phyloP scores from a whole-genome alignment of 2,329 filamentous ascomycete genomes.

The Aspergillus japonicus region DNA sequence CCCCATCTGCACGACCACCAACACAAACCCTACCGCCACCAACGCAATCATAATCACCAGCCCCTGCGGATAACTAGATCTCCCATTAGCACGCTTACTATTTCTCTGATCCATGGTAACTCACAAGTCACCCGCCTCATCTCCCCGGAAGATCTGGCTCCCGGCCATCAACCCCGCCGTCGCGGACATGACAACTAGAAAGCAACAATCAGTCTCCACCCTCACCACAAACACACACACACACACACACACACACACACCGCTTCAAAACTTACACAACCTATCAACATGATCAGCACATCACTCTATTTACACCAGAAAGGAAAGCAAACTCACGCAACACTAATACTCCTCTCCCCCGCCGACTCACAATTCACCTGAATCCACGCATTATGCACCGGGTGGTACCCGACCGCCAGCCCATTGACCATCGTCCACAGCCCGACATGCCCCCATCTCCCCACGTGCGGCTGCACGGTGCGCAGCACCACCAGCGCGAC shows the following conservation, averaged over 20 bases:
- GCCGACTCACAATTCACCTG: conserved; percentile 52
- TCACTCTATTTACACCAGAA: neutral
- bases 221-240: neutral
- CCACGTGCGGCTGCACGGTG: conserved; percentile 44
- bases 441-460: conserved; percentile 51
- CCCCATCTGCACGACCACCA: conserved; percentile 38
- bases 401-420: conserved; percentile 55
- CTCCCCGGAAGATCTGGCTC: conserved; percentile 50
- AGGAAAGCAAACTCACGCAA: conserved; percentile 41
- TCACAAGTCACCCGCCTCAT: conserved; percentile 42
- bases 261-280: conserved; percentile 23
- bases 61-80: conserved; percentile 44
- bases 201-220: neutral
- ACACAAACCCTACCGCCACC: conserved; percentile 43
- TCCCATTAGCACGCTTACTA: neutral
- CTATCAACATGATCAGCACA: conserved; percentile 29
- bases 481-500: conserved; percentile 45
- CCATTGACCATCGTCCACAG: conserved; percentile 54
- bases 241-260: neutral
- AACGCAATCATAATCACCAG: conserved; percentile 49
- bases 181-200: conserved; percentile 48
- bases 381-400: conserved; percentile 54
- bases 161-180: conserved; percentile 53
- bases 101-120: neutral
- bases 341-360: conserved; percentile 50